Percentiles rank a stretch among this genome's conserved stretches.
phyloP scores from a whole-genome alignment of 345 rosid species.

The Syzygium aromaticum region DNA sequence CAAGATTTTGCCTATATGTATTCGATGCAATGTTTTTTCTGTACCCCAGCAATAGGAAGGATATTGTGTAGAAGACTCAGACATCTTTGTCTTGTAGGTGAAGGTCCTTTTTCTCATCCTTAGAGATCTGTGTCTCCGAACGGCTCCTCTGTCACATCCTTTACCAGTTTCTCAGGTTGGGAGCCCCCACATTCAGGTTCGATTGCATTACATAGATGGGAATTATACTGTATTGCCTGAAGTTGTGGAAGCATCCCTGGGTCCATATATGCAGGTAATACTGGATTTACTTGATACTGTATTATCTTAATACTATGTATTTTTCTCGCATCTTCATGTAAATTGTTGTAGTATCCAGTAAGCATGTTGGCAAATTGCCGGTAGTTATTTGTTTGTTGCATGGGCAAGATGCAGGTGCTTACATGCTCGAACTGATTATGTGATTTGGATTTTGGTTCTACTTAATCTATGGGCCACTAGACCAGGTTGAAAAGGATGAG shows the following conservation, averaged over 20 bases:
- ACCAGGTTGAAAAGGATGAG: not conserved
- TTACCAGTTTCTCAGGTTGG: constrained; percentile 97
- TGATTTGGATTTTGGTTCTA: not conserved
- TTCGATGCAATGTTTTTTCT: not conserved
- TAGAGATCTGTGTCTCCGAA: constrained; percentile 94
- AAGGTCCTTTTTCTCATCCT: constrained; percentile 94
- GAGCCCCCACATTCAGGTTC: constrained; percentile 78
- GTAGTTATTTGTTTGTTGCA: not conserved
- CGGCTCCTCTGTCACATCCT: constrained; percentile 62
- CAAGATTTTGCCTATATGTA: not conserved
- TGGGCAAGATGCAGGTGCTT: not conserved
- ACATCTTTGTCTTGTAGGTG: constrained; percentile 46
- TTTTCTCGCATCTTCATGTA: not conserved
- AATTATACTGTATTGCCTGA: constrained; percentile 95
- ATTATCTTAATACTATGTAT: not conserved
- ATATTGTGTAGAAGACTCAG: not conserved
- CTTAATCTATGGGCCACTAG: not conserved
- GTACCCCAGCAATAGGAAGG: not conserved
- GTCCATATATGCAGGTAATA: constrained; percentile 96
- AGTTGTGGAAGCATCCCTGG: constrained; percentile 98
- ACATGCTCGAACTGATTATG: not conserved
- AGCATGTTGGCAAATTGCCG: not conserved
- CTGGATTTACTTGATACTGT: not conserved
- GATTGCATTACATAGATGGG: constrained; percentile 96
- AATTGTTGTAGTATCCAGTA: not conserved